Evolutionary conservation across 257 asterid species (phyloP).

Genomic region (Ocimum tenuiflorum): DNA sequence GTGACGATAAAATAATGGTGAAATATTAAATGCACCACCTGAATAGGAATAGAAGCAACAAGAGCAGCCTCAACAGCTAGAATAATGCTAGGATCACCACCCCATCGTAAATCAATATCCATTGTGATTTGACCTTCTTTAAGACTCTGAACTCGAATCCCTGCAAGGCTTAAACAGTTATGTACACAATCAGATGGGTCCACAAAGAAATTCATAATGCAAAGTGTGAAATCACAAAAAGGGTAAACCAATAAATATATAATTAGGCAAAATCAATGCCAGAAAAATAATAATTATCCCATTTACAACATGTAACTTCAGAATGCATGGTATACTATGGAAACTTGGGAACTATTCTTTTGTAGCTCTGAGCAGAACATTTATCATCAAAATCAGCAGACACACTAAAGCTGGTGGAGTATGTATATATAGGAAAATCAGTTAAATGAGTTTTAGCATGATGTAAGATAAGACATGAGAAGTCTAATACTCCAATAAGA

Average conservation of each 20-base stretch:
- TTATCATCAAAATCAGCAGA: background rate
- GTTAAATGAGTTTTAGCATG: background rate
- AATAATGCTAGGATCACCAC: constrained; percentile 92
- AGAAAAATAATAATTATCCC: background rate
- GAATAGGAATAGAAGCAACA: constrained; percentile 91
- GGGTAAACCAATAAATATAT: background rate
- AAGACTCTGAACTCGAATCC: constrained; percentile 95
- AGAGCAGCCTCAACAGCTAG: constrained; percentile 89
- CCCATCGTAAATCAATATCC: constrained; percentile 97
- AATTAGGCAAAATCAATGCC: background rate
- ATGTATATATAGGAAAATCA: background rate
- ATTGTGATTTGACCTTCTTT: constrained; percentile 90
- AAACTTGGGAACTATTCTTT: background rate
- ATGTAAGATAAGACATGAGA: background rate
- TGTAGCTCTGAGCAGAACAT: background rate
- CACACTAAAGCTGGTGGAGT: background rate
- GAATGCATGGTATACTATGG: background rate
- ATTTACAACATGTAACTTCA: background rate
- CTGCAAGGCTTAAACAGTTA: constrained; percentile 39
- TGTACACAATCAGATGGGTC: constrained; percentile 8
- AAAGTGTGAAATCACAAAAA: background rate
- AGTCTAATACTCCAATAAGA: too few relatives aligned
- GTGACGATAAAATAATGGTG: background rate
- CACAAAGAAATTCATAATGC: background rate
- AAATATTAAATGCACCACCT: constrained; percentile 41